Percentiles rank a stretch among this genome's conserved stretches.
These are phyloP conservation scores for Colletotrichum chlorophyti DNA, from an alignment of 2,329 filamentous ascomycete genomes.

Conservation along the genomic window DNA sequence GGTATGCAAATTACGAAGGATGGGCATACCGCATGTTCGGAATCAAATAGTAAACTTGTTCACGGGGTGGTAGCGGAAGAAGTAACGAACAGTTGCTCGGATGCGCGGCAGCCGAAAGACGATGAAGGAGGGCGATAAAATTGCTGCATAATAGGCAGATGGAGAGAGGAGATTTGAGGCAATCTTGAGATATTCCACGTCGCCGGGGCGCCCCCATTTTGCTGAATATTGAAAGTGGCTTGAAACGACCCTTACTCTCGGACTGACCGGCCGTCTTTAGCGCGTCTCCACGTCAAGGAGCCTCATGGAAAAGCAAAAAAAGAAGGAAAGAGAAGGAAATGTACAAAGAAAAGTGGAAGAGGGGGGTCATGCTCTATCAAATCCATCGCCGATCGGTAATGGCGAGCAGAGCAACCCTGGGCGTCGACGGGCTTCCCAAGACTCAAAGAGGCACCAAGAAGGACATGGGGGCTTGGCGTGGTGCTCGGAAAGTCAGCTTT, in stretches of 20 bases:
- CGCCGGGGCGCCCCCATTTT: conserved; percentile 9
- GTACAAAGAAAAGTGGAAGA: background rate
- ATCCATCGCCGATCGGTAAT: conserved; percentile 19
- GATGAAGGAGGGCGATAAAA: background rate
- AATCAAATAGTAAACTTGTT: no score
- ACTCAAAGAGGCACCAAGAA: background rate
- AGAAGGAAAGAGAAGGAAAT: background rate
- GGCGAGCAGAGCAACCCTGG: conserved; percentile 12
- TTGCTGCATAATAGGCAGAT: no score
- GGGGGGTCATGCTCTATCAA: background rate
- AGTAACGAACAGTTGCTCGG: no score
- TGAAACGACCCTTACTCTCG: conserved; percentile 26
- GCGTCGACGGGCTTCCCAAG: background rate
- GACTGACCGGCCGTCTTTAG: conserved; percentile 21
- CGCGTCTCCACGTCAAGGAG: conserved; percentile 23
- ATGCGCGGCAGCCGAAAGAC: background rate
- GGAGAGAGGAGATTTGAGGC: background rate
- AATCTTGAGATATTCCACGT: conserved; percentile 22
- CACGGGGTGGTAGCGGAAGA: no score
- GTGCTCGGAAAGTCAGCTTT: no score
- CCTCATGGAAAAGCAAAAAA: background rate
- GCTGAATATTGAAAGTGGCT: conserved; percentile 19
- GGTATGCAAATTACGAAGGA: no score
- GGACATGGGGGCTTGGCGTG: background rate
- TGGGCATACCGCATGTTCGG: no score